phyloP scores from a whole-genome alignment of 164 flowering plant genomes.

The Warburgia ugandensis region DNA sequence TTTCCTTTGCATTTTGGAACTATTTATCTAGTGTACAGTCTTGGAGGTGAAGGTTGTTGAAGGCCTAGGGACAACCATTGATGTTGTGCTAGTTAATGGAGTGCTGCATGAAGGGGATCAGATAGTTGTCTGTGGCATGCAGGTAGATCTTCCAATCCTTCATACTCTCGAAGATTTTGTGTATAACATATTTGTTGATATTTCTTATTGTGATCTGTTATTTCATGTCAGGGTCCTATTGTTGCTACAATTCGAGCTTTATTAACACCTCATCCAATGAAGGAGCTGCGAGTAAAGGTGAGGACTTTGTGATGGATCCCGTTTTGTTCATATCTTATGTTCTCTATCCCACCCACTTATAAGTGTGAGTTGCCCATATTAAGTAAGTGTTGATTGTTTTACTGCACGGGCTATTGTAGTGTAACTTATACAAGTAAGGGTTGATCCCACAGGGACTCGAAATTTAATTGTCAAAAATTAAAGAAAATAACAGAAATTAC shows the following conservation, averaged over 20 bases:
- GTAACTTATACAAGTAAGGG: too few species aligned
- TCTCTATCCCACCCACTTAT: neutral
- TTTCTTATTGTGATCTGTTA: slow-evolving; percentile 4
- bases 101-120: slow-evolving; percentile 97
- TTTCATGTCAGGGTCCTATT: slow-evolving; percentile 69
- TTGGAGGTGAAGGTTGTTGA: slow-evolving; percentile 96
- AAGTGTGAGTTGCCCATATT: too few species aligned
- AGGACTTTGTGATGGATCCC: neutral
- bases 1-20: neutral
- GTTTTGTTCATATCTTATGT: neutral
- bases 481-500: too few species aligned
- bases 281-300: slow-evolving; percentile 96
- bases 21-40: slow-evolving; percentile 79
- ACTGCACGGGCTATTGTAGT: too few species aligned
- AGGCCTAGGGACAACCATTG: slow-evolving; percentile 98
- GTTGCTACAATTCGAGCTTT: slow-evolving; percentile 84
- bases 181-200: neutral
- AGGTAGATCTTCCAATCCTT: slow-evolving; percentile 25
- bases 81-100: slow-evolving; percentile 96
- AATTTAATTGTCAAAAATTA: too few species aligned
- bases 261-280: slow-evolving; percentile 97
- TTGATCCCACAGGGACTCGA: too few species aligned
- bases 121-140: slow-evolving; percentile 97
- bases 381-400: too few species aligned
- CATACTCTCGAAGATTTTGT: neutral